Evolutionary conservation across 768 basidiomycete genomes (phyloP).

Genomic region (Rhodotorula graminis): DNA sequence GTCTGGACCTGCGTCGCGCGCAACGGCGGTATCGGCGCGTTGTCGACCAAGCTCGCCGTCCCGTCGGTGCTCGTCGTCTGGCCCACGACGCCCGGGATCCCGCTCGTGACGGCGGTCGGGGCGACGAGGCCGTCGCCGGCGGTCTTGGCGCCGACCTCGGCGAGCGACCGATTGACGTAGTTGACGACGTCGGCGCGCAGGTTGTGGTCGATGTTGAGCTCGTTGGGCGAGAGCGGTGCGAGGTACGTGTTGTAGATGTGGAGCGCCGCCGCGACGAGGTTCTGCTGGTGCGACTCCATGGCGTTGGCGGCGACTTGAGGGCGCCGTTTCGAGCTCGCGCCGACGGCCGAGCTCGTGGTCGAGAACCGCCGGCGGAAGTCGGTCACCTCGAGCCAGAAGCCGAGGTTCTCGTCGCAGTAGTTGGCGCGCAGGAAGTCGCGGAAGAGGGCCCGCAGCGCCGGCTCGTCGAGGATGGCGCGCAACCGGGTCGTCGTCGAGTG

Average conservation of each 20-base stretch:
- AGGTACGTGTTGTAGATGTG: slow-evolving; percentile 82
- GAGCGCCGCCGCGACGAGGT: slow-evolving; percentile 88
- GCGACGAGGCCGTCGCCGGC: neutral
- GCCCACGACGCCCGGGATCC: neutral
- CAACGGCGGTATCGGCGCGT: slow-evolving; percentile 58
- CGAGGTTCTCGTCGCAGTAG: slow-evolving; percentile 97
- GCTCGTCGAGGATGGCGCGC: slow-evolving; percentile 86
- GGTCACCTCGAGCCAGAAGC: slow-evolving; percentile 94
- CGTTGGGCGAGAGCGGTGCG: slow-evolving; percentile 88
- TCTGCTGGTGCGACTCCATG: slow-evolving; percentile 96
- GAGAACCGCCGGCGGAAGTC: slow-evolving; percentile 95
- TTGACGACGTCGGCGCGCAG: slow-evolving; percentile 88
- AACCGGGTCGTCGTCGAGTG: slow-evolving; percentile 91
- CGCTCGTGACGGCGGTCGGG: neutral
- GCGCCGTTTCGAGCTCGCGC: slow-evolving; percentile 34
- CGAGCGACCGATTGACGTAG: slow-evolving; percentile 86
- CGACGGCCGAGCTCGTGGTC: slow-evolving; percentile 84
- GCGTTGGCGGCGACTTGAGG: slow-evolving; percentile 49
- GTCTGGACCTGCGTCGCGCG: slow-evolving; percentile 93
- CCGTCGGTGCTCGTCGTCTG: neutral
- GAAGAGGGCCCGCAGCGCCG: slow-evolving; percentile 79
- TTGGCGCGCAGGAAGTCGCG: slow-evolving; percentile 89
- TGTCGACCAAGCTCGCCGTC: neutral
- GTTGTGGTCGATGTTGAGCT: slow-evolving; percentile 97
- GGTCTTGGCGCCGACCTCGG: slow-evolving; percentile 52